Evolutionary conservation across 257 asterid genomes (phyloP).

Genomic region (Verbena officinalis): DNA sequence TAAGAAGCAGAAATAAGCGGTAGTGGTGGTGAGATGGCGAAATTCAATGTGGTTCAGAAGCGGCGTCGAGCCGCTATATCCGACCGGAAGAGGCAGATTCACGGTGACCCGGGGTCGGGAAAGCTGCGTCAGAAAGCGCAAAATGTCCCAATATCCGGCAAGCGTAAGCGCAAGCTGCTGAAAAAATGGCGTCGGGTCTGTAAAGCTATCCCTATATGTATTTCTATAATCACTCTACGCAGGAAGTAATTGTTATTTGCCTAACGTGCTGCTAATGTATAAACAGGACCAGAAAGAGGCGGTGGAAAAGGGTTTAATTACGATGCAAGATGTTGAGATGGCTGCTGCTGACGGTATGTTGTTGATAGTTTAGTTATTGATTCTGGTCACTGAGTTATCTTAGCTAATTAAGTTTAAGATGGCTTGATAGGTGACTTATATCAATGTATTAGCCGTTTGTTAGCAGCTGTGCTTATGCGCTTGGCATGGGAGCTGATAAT

Average conservation of each 20-base stretch:
- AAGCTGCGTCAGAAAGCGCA: constrained; percentile 61
- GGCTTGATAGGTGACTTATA: too few relatives aligned
- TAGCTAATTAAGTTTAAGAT: not conserved
- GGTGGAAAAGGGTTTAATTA: constrained; percentile 56
- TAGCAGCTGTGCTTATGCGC: not conserved
- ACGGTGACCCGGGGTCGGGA: constrained; percentile 61
- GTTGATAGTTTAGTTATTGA: not conserved
- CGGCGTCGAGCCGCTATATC: constrained; percentile 64
- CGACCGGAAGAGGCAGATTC: constrained; percentile 50
- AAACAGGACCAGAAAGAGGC: constrained; percentile 84
- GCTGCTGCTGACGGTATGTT: constrained; percentile 55
- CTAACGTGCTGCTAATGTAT: not conserved
- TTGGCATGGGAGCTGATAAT: not conserved
- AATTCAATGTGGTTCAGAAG: constrained; percentile 75
- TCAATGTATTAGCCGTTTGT: not conserved
- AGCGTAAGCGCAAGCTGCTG: constrained; percentile 80
- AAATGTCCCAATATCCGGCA: constrained; percentile 72
- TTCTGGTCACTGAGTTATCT: not conserved
- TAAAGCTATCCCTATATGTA: not conserved
- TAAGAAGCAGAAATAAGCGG: constrained; percentile 14
- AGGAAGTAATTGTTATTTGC: not conserved
- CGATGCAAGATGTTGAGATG: constrained; percentile 88
- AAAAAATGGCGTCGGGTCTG: constrained; percentile 87
- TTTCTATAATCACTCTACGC: not conserved
- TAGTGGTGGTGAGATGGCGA: constrained; percentile 48